These are phyloP conservation scores for Puccinia polysora DNA, from an alignment of 1,284 basidiomycete genomes.

Conservation along the genomic window DNA sequence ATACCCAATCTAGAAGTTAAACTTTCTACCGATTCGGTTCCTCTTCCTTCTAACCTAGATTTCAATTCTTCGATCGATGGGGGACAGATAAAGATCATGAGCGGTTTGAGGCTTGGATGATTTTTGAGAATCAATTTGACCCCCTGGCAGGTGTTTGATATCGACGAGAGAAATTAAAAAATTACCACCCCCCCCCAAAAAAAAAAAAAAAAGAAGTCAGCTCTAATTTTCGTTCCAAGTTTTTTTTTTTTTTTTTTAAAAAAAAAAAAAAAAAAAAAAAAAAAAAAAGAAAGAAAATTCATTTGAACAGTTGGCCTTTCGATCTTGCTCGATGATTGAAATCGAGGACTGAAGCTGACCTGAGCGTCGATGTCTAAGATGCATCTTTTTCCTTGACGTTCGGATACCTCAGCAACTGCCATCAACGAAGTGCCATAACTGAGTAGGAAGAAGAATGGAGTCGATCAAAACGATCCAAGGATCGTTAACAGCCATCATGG, in stretches of 20 bases:
- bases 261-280: slow-evolving; percentile 33
- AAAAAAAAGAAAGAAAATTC: slow-evolving; percentile 36
- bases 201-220: slow-evolving; percentile 41
- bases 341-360: slow-evolving; percentile 56
- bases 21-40: slow-evolving; percentile 75
- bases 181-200: neutral
- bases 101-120: slow-evolving; percentile 67
- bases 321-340: too few relatives aligned
- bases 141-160: slow-evolving; percentile 60
- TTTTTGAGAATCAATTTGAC: slow-evolving; percentile 77
- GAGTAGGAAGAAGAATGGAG: too few relatives aligned
- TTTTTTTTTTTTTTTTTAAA: too few relatives aligned
- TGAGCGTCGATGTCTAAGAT: slow-evolving; percentile 96
- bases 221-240: too few relatives aligned
- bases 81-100: slow-evolving; percentile 90
- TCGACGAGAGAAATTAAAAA: neutral
- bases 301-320: too few relatives aligned
- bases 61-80: slow-evolving; percentile 69
- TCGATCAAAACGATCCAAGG: neutral
- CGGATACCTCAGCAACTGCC: slow-evolving; percentile 59
- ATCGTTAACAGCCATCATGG: too few relatives aligned
- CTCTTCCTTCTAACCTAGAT: slow-evolving; percentile 68
- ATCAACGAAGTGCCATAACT: slow-evolving; percentile 79
- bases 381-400: slow-evolving; percentile 62
- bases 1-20: slow-evolving; percentile 72